Conservation (phyloP, 192 early-diverging fungal species). For the Coemansia nantahalensis region DNA sequence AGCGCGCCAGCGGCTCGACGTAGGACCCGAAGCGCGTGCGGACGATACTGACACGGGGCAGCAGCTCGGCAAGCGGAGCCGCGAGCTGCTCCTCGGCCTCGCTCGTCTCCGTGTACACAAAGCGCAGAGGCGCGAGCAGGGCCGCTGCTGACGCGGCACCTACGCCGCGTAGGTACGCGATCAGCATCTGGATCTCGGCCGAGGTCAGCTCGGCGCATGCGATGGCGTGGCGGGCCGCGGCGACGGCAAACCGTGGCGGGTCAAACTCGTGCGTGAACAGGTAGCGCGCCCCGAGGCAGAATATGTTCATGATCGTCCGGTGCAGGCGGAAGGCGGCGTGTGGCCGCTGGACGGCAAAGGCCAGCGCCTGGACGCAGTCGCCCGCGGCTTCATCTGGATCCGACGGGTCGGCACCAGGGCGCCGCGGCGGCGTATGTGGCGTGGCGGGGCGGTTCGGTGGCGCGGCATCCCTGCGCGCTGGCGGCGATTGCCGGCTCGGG, state of each 20-base stretch:
- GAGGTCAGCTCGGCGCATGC: constrained; percentile 30
- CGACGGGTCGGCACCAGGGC: too few relatives aligned
- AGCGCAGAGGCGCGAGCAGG: constrained; percentile 26
- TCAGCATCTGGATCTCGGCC: constrained; percentile 11
- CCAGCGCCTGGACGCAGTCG: constrained; percentile 1
- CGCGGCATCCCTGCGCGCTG: not conserved
- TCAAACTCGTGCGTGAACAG: constrained; percentile 25
- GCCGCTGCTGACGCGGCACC: not conserved
- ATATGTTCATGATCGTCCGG: constrained; percentile 29
- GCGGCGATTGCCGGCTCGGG: not conserved
- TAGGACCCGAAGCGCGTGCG: constrained; percentile 45
- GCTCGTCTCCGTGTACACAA: constrained; percentile 24
- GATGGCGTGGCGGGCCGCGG: constrained; percentile 14
- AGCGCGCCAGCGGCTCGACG: constrained; percentile 10
- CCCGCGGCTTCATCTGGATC: too few relatives aligned
- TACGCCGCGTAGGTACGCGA: too few relatives aligned
- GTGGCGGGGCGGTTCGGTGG: too few relatives aligned
- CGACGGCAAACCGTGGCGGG: constrained; percentile 9
- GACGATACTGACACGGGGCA: constrained; percentile 20
- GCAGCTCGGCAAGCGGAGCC: constrained; percentile 4
- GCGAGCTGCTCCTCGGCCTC: constrained; percentile 17
- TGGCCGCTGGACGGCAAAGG: constrained; percentile 33
- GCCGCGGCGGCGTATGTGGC: too few relatives aligned
- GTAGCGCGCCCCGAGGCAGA: constrained; percentile 32
- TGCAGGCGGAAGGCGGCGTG: constrained; percentile 36